Percentiles rank a stretch among this genome's conserved stretches.
These are phyloP conservation scores for Lipomyces anomalus DNA, from an alignment of 805 yeast genomes.

Conservation along the genomic window DNA sequence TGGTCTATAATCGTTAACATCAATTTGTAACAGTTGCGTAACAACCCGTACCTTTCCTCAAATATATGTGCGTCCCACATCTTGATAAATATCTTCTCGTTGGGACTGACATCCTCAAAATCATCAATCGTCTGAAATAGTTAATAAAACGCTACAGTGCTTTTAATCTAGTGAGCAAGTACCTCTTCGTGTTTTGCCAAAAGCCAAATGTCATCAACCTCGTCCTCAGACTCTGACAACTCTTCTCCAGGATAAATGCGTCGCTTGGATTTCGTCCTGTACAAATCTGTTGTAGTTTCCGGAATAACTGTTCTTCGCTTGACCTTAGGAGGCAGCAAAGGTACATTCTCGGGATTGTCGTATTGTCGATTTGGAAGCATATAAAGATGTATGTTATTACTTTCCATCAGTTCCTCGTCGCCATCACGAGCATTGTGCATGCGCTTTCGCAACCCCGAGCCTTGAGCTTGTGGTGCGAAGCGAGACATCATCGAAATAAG, in stretches of 20 bases:
- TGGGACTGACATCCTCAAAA: constrained; percentile 17
- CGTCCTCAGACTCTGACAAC: constrained; percentile 20
- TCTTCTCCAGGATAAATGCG: constrained; percentile 12
- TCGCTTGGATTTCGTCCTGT: constrained; percentile 16
- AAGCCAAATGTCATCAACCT: constrained; percentile 17
- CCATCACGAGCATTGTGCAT: neutral
- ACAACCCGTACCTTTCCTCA: constrained; percentile 8
- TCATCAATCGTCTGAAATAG: constrained; percentile 16
- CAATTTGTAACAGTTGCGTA: neutral
- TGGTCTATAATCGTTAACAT: constrained; percentile 4
- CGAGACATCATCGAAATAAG: no score
- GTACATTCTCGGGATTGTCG: constrained; percentile 8
- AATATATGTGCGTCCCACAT: constrained; percentile 21
- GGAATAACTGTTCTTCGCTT: constrained; percentile 16
- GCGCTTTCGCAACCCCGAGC: neutral
- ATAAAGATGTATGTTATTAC: neutral
- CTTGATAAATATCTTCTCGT: constrained; percentile 18
- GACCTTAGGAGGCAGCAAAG: constrained; percentile 15
- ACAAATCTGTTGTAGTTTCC: constrained; percentile 4
- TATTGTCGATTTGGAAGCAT: neutral
- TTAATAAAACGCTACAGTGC: neutral
- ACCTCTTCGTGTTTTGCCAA: constrained; percentile 19
- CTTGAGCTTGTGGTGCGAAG: neutral
- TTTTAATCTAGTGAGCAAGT: neutral
- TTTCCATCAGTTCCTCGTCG: neutral